Evolutionary conservation across 495 filamentous ascomycete species (phyloP).

Genomic region (Xylaria longipes): DNA sequence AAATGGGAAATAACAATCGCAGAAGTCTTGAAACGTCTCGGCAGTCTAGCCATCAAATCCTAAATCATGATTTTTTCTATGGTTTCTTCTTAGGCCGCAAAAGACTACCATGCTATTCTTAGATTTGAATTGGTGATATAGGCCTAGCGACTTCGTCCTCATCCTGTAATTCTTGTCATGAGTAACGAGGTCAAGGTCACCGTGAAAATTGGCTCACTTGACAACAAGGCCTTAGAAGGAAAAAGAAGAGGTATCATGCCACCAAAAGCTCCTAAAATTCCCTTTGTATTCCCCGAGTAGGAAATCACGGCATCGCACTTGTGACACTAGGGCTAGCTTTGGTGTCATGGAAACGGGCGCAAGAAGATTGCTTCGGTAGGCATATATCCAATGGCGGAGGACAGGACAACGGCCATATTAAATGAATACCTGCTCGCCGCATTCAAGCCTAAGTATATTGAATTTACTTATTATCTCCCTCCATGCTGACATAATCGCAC

Average conservation of each 20-base stretch:
- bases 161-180: neutral
- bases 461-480: neutral
- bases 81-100: neutral
- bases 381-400: too few species aligned
- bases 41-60: neutral
- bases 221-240: neutral
- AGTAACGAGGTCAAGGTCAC: neutral
- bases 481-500: neutral
- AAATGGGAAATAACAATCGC: neutral
- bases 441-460: neutral
- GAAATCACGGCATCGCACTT: neutral
- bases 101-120: neutral
- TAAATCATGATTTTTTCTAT: neutral
- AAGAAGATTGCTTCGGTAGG: neutral
- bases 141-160: neutral
- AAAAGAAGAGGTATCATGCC: neutral
- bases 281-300: constrained; percentile 16
- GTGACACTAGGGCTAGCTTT: neutral
- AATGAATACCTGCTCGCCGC: neutral
- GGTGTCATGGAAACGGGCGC: neutral
- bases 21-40: neutral
- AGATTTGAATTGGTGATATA: neutral
- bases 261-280: neutral
- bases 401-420: too few species aligned
- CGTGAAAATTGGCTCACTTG: neutral